phyloP scores from a whole-genome alignment of 2,329 filamentous ascomycete species.

The Dryadomyces sulphureus region DNA sequence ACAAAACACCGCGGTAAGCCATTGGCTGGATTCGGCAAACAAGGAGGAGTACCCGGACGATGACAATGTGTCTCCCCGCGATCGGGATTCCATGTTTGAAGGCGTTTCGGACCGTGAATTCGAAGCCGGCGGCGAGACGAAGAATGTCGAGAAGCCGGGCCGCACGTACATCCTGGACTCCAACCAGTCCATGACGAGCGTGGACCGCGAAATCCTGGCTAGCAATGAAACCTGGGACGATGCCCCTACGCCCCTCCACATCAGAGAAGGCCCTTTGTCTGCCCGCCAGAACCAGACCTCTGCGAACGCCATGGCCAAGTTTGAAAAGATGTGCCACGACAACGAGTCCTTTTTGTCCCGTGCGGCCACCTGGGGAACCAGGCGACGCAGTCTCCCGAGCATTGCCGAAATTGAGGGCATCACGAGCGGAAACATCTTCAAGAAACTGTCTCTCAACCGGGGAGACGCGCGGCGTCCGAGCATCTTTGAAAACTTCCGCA shows the following conservation, averaged over 20 bases:
- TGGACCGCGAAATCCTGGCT: constrained; percentile 35
- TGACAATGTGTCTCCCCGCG: not conserved
- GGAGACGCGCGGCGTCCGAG: constrained; percentile 33
- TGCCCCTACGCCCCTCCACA: constrained; percentile 30
- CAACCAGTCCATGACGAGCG: constrained; percentile 25
- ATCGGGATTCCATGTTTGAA: constrained; percentile 14
- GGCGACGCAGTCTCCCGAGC: constrained; percentile 48
- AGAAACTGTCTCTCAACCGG: constrained; percentile 41
- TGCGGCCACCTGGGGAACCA: constrained; percentile 56
- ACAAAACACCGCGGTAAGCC: constrained; percentile 32
- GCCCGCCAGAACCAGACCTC: constrained; percentile 32
- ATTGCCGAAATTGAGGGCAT: constrained; percentile 43
- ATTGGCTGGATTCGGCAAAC: constrained; percentile 29
- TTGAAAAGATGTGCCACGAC: constrained; percentile 35
- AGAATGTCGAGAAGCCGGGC: constrained; percentile 32
- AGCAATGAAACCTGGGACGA: constrained; percentile 33
- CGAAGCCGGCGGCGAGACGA: constrained; percentile 28
- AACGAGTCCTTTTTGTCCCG: constrained; percentile 45
- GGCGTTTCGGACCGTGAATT: constrained; percentile 27
- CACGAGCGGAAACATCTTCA: constrained; percentile 45
- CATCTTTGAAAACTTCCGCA: constrained; percentile 36
- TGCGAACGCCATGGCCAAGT: constrained; percentile 37
- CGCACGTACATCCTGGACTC: constrained; percentile 32
- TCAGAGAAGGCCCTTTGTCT: constrained; percentile 19
- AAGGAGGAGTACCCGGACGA: not conserved